Percentiles rank a stretch among this genome's conserved stretches.
Conservation (phyloP, 2,329 filamentous ascomycete genomes). For the Aspergillus transmontanensis region DNA sequence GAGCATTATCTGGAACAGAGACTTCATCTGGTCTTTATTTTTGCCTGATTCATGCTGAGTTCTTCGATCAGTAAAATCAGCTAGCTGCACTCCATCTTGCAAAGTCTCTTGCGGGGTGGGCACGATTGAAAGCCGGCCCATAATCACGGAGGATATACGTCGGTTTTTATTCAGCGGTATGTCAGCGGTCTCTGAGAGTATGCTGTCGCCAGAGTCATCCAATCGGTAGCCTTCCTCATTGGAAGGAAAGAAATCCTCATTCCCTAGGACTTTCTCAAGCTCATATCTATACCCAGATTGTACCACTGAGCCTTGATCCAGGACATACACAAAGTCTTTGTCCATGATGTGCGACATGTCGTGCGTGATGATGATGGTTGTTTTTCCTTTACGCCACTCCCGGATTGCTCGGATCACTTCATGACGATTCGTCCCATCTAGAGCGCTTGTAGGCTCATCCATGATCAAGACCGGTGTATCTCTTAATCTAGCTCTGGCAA, state of each 20-base stretch:
- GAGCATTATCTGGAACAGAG: conserved; percentile 59
- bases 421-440: conserved; percentile 72
- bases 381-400: conserved; percentile 75
- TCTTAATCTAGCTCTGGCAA: conserved; percentile 76
- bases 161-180: not conserved
- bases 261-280: conserved; percentile 47
- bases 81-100: not conserved
- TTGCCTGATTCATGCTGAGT: not conserved
- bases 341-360: conserved; percentile 75
- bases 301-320: conserved; percentile 69
- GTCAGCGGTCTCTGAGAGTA: not conserved
- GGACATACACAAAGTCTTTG: conserved; percentile 76
- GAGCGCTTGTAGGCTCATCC: conserved; percentile 83
- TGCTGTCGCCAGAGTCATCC: not conserved
- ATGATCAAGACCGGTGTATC: conserved; percentile 80
- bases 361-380: conserved; percentile 92
- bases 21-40: conserved; percentile 13
- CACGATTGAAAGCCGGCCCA: not conserved
- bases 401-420: conserved; percentile 75
- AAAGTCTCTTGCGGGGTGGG: not conserved
- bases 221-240: not conserved
- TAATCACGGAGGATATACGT: not conserved
- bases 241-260: conserved; percentile 23
- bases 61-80: not conserved
- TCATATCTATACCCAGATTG: conserved; percentile 67